These are phyloP conservation scores for Berkeleyomyces basicola DNA, from an alignment of 2,329 filamentous ascomycete species.

Conservation along the genomic window DNA sequence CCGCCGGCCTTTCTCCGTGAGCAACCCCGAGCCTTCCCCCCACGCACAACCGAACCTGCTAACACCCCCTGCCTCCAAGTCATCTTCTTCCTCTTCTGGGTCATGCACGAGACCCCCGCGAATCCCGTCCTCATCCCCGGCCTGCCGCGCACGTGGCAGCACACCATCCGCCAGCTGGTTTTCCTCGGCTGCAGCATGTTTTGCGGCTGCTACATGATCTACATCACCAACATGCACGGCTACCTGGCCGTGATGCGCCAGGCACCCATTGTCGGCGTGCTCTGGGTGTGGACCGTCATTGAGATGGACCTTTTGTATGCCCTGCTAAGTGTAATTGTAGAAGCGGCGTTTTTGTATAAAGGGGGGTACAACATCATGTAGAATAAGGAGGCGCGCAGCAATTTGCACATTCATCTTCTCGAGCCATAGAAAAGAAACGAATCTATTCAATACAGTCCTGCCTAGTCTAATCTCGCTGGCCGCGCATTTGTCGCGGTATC, in stretches of 20 bases:
- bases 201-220: conserved; percentile 63
- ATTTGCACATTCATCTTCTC: neutral
- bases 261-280: conserved; percentile 69
- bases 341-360: conserved; percentile 29
- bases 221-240: conserved; percentile 60
- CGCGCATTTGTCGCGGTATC: neutral
- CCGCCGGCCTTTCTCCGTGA: conserved; percentile 23
- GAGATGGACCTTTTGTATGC: conserved; percentile 62
- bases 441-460: neutral
- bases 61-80: conserved; percentile 23
- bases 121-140: conserved; percentile 33
- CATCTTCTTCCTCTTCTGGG: conserved; percentile 38
- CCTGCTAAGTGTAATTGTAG: conserved; percentile 33
- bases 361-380: conserved; percentile 33
- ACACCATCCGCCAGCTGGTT: conserved; percentile 35
- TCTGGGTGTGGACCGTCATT: conserved; percentile 88
- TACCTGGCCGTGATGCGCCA: conserved; percentile 87
- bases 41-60: neutral
- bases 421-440: neutral
- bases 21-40: neutral
- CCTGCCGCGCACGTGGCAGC: conserved; percentile 28
- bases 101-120: conserved; percentile 36
- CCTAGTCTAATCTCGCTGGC: neutral
- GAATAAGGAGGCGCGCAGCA: neutral
- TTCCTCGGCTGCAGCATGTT: conserved; percentile 46